phyloP scores from a whole-genome alignment of 352 stramenopile species.

The Albugo candida region DNA sequence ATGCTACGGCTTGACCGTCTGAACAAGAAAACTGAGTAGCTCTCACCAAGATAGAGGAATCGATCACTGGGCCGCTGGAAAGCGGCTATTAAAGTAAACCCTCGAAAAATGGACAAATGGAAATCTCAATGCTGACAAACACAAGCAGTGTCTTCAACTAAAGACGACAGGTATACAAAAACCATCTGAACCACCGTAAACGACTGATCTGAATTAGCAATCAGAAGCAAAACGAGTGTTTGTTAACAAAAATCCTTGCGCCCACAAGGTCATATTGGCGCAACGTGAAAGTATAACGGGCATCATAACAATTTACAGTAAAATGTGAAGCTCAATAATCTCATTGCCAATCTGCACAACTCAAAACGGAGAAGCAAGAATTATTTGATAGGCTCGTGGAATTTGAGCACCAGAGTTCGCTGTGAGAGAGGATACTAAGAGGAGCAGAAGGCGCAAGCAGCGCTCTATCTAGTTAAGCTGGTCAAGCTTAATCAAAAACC shows the following conservation, averaged over 20 bases:
- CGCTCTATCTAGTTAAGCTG: conserved; percentile 83
- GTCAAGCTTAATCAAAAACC: conserved; percentile 70
- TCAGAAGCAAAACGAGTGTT: conserved; percentile 79
- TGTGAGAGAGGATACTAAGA: conserved; percentile 95
- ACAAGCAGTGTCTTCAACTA: conserved; percentile 80
- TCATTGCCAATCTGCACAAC: conserved; percentile 62
- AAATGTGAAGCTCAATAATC: conserved; percentile 86
- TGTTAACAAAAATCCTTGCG: conserved; percentile 80
- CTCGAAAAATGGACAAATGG: conserved; percentile 69
- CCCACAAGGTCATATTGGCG: conserved; percentile 65
- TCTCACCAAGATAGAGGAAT: conserved; percentile 75
- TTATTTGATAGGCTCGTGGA: conserved; percentile 82
- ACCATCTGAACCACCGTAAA: conserved; percentile 69
- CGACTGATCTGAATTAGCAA: conserved; percentile 79
- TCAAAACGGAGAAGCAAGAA: conserved; percentile 73
- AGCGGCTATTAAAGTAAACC: conserved; percentile 83
- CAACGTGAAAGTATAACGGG: conserved; percentile 41
- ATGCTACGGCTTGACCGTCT: conserved; percentile 83
- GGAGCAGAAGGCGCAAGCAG: conserved; percentile 90
- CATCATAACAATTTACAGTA: conserved; percentile 74
- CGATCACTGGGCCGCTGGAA: conserved; percentile 85
- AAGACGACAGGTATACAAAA: conserved; percentile 82
- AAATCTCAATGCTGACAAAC: conserved; percentile 44
- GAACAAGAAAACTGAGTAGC: conserved; percentile 89
- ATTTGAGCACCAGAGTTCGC: conserved; percentile 81